A percentile compares a stretch with the other conserved stretches of the same genome.
Evolutionary conservation across 345 rosid genomes (phyloP).

Genomic region (Pugionium cornutum): DNA sequence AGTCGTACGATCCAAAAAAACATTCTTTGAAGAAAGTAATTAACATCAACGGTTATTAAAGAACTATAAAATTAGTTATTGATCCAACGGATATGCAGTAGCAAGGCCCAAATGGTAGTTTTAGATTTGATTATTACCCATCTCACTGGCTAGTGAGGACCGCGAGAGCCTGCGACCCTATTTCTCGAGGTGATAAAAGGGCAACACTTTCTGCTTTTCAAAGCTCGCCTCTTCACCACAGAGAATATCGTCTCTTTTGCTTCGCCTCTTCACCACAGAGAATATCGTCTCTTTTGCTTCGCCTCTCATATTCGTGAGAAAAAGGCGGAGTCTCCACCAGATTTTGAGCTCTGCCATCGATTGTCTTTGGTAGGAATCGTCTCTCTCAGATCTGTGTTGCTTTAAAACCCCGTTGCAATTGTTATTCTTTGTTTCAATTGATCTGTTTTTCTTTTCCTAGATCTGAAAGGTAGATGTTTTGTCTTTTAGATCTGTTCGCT

Average conservation of each 20-base stretch:
- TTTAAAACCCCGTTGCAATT: too few relatives aligned
- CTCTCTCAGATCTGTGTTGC: constrained; percentile 33
- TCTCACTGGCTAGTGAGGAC: background rate
- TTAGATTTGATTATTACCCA: background rate
- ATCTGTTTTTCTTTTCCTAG: background rate
- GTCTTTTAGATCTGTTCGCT: constrained; percentile 6
- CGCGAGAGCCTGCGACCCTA: constrained; percentile 17
- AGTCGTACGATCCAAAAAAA: background rate
- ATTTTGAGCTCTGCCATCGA: constrained; percentile 20
- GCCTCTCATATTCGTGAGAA: constrained; percentile 38
- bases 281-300: constrained; percentile 9
- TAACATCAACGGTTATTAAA: background rate
- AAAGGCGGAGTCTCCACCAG: constrained; percentile 44
- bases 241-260: background rate
- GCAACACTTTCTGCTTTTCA: constrained; percentile 26
- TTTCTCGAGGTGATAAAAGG: constrained; percentile 40
- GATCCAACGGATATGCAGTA: constrained; percentile 12
- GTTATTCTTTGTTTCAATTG: background rate
- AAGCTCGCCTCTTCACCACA: constrained; percentile 40
- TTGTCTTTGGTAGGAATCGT: constrained; percentile 17
- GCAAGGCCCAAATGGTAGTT: background rate
- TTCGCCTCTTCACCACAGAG: constrained; percentile 34
- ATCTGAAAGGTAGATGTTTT: constrained; percentile 24
- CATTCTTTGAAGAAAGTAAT: background rate
- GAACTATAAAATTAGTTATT: background rate